Evolutionary conservation across 2,329 filamentous ascomycete genomes (phyloP).

Genomic region (Ophiostoma sp.): DNA sequence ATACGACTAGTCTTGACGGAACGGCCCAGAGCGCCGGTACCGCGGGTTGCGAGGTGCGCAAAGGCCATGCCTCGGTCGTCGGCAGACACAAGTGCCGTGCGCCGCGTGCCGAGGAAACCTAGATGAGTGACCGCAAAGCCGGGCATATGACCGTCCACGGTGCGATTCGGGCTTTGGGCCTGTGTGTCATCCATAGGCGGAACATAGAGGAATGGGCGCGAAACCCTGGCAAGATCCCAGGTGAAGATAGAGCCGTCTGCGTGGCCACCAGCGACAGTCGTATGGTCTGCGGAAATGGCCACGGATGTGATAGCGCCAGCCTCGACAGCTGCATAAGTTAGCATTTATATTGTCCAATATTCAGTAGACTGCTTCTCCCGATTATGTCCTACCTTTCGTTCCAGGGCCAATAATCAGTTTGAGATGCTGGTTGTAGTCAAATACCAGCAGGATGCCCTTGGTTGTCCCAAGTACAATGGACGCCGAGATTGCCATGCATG

Average conservation of each 20-base stretch:
- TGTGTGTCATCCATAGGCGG: slow-evolving; percentile 65
- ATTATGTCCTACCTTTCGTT: slow-evolving; percentile 63
- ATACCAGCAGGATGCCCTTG: slow-evolving; percentile 89
- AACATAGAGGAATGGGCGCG: slow-evolving; percentile 83
- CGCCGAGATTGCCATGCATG: slow-evolving; percentile 81
- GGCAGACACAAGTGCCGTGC: slow-evolving; percentile 90
- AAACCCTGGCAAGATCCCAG: slow-evolving; percentile 82
- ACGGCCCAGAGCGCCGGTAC: slow-evolving; percentile 77
- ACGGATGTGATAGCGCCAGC: slow-evolving; percentile 82
- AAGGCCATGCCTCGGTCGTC: slow-evolving; percentile 97
- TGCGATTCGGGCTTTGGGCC: slow-evolving; percentile 50
- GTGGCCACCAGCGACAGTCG: slow-evolving; percentile 85
- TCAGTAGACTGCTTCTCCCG: no score
- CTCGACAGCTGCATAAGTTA: slow-evolving; percentile 65
- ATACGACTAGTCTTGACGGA: slow-evolving; percentile 86
- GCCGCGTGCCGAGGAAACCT: slow-evolving; percentile 89
- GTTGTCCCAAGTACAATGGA: slow-evolving; percentile 84
- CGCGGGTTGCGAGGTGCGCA: slow-evolving; percentile 88
- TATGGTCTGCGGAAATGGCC: slow-evolving; percentile 88
- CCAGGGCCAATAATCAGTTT: slow-evolving; percentile 91
- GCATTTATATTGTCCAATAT: background rate
- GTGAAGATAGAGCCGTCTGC: slow-evolving; percentile 89
- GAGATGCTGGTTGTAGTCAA: slow-evolving; percentile 94
- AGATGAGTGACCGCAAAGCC: slow-evolving; percentile 77
- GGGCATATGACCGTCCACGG: slow-evolving; percentile 74